phyloP scores from a whole-genome alignment of 768 basidiomycete species.

The Mycena indigotica region DNA sequence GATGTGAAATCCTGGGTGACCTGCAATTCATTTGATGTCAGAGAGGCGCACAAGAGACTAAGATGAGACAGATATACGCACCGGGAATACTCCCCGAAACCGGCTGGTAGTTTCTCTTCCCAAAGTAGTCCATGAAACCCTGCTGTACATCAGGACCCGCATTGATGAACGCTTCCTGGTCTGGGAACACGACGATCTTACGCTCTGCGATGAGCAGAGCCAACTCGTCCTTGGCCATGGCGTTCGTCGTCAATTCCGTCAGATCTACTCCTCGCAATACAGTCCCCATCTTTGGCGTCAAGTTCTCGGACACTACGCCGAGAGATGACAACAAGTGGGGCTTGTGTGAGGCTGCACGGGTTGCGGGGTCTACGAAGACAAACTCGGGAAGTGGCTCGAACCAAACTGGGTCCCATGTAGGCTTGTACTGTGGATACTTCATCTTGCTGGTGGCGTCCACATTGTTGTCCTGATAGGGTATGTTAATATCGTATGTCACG shows the following conservation, averaged over 20 bases:
- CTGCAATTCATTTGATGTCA: constrained; percentile 10
- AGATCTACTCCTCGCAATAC: constrained; percentile 19
- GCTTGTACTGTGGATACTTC: constrained; percentile 20
- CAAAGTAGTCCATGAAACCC: constrained; percentile 21
- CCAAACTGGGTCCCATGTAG: constrained; percentile 23
- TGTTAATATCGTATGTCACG: constrained; percentile 25
- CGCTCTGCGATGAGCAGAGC: constrained; percentile 23
- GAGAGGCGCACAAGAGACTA: too few species aligned
- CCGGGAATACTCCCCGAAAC: constrained; percentile 21
- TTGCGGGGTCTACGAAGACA: constrained; percentile 24
- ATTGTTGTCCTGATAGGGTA: constrained; percentile 18
- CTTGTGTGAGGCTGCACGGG: constrained; percentile 20
- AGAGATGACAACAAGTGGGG: constrained; percentile 9
- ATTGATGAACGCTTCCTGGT: constrained; percentile 21
- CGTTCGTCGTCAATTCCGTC: constrained; percentile 9
- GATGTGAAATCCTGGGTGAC: constrained; percentile 24
- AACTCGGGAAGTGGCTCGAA: constrained; percentile 22
- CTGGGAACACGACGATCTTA: constrained; percentile 24
- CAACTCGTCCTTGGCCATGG: constrained; percentile 23
- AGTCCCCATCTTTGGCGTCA: constrained; percentile 24
- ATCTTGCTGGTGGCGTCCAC: constrained; percentile 11
- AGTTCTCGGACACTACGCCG: constrained; percentile 4
- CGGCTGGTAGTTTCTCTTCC: constrained; percentile 20
- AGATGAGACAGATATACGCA: background rate
- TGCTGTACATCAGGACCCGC: constrained; percentile 19